A percentile compares a stretch with the other conserved stretches of the same genome.
Conservation (phyloP, 768 basidiomycete genomes). For the Boletus sp. region DNA sequence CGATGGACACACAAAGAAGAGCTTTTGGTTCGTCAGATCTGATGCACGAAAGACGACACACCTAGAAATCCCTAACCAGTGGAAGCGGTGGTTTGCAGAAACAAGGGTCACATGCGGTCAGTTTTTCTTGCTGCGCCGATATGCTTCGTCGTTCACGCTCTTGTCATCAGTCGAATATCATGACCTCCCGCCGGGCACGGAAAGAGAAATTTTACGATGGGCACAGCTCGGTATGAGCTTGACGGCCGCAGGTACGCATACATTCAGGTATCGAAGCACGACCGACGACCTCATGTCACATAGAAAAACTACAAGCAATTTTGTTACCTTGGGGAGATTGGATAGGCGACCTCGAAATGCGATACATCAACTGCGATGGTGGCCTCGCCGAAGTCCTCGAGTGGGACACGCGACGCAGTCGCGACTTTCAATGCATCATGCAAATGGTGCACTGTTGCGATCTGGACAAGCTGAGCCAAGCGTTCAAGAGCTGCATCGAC, state of each 20-base stretch:
- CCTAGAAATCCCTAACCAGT: slow-evolving; percentile 50
- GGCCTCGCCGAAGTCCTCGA: slow-evolving; percentile 57
- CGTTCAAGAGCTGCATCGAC: slow-evolving; percentile 57
- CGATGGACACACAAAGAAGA: slow-evolving; percentile 56
- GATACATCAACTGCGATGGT: slow-evolving; percentile 55
- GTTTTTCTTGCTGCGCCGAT: slow-evolving; percentile 19
- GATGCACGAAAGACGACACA: slow-evolving; percentile 43
- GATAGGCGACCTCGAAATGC: slow-evolving; percentile 57
- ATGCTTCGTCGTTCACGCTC: not conserved
- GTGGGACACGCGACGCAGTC: slow-evolving; percentile 67
- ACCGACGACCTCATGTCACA: not conserved
- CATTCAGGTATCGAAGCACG: not conserved
- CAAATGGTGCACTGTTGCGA: slow-evolving; percentile 69
- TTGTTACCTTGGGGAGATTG: slow-evolving; percentile 68
- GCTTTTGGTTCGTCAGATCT: slow-evolving; percentile 60
- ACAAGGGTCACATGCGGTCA: slow-evolving; percentile 70
- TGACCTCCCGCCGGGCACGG: slow-evolving; percentile 49
- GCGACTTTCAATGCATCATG: slow-evolving; percentile 73
- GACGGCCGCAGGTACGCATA: slow-evolving; percentile 59
- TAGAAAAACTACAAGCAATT: slow-evolving; percentile 83
- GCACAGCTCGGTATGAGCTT: slow-evolving; percentile 79
- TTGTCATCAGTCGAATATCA: slow-evolving; percentile 61
- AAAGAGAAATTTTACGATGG: slow-evolving; percentile 80
- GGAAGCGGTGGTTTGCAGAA: slow-evolving; percentile 49
- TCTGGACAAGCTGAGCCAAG: slow-evolving; percentile 38